Percentiles rank a stretch among this genome's conserved stretches.
These are phyloP conservation scores for Apostasia shenzhenica DNA, from an alignment of 106 monocot species.

Conservation along the genomic window DNA sequence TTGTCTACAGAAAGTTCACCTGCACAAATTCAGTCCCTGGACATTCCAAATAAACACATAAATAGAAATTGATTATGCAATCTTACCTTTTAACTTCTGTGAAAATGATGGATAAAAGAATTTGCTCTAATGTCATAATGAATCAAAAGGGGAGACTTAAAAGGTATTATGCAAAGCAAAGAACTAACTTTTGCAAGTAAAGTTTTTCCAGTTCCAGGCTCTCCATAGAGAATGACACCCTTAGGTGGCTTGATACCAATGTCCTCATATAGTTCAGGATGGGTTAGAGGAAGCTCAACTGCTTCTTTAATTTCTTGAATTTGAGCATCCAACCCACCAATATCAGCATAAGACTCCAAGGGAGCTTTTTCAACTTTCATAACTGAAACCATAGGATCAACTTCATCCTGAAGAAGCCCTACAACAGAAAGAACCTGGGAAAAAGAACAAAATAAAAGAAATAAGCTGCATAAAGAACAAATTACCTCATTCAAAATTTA, in stretches of 20 bases:
- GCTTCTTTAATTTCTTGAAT: conserved; percentile 98
- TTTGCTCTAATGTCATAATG: background rate
- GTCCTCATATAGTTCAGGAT: conserved; percentile 96
- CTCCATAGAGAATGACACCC: conserved; percentile 95
- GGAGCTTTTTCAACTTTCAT: conserved; percentile 99
- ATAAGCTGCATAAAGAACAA: background rate
- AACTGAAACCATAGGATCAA: conserved; percentile 97
- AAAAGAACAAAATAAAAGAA: background rate
- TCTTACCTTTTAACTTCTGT: no score
- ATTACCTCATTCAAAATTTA: background rate
- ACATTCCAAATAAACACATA: no score
- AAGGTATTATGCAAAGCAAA: conserved; percentile 2
- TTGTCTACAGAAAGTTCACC: no score
- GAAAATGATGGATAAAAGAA: background rate
- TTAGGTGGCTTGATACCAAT: conserved; percentile 95
- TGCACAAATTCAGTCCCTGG: no score
- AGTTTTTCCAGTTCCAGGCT: conserved; percentile 95
- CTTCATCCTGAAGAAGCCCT: conserved; percentile 92
- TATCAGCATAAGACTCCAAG: conserved; percentile 93
- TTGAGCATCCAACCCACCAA: conserved; percentile 92
- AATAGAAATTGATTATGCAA: no score
- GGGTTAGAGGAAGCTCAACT: conserved; percentile 92
- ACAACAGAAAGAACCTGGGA: conserved; percentile 89
- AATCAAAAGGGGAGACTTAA: background rate
- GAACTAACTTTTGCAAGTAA: conserved; percentile 77